Base-by-base conservation (phyloP, 1,139 yeast species). In the Taphrina flavorubra region DNA sequence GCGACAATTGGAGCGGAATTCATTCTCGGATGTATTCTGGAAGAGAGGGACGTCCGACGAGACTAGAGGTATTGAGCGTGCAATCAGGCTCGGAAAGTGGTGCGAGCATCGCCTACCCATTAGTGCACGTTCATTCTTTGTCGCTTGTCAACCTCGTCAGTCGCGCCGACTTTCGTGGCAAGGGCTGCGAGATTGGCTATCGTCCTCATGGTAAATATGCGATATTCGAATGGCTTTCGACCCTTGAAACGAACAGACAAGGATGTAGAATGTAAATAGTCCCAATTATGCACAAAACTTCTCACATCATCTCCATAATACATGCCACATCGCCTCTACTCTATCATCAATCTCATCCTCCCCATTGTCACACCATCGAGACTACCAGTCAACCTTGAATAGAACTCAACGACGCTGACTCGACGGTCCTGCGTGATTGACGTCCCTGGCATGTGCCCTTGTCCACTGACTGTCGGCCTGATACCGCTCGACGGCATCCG, bases 401-500 rank as follows among this genome's bases (percentile, higher is more conserved):
- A 1, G 42, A 39, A 4, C 3, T 11, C 51, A 46, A 18, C 53
- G 20, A 8, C 53, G 53, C 31, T n/a, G 53, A 8, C n/a, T 31
- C 4, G 62, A 42, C 1, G 62, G 53, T 20, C 62, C 62, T 5
- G 53, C 40, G 18, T 56, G 60, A n/a, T 39, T 20, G 42, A 46
- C 53, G 16, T 58, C 53, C 25, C 53, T 37, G 39, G 53, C 62
- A 44, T 63, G 67, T 8, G 58, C 46, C 25, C 57, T 46, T 0
- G 67, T 63, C 67, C 67, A 63, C 42, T 53, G 55, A 25, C 61
- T 53, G 42, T 63, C 67, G n/a, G 67, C 60, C 1, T 2, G 20
- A 25, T 55, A 63, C 60, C 67, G 53, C 61, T 40, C 37, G n/a
- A 55, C 61, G 16, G 67, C 67, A 10, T 31, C 53, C 13, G 42